These are phyloP conservation scores for Oemleria cerasiformis DNA, from an alignment of 306 rosid species.

Conservation along the genomic window DNA sequence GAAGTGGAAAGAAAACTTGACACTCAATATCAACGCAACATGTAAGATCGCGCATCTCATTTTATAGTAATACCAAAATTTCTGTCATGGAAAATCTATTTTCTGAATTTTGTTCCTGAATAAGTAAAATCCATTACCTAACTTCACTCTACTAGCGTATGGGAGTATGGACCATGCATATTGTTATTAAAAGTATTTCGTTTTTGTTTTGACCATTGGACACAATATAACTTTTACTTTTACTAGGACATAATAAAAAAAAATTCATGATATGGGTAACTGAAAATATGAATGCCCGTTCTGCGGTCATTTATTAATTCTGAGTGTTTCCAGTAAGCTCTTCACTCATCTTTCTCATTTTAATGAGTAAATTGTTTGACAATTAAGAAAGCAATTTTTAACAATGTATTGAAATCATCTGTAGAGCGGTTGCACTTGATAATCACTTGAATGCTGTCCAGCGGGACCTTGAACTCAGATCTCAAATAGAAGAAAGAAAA, in stretches of 20 bases:
- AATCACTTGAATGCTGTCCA: constrained; percentile 86
- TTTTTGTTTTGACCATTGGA: background rate
- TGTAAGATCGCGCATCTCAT: constrained; percentile 47
- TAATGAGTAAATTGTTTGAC: background rate
- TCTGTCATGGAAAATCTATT: background rate
- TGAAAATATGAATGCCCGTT: background rate
- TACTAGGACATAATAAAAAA: background rate
- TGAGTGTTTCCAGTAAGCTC: background rate
- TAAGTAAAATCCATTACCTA: background rate
- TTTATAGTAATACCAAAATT: background rate
- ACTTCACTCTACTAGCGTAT: background rate
- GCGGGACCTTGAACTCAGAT: constrained; percentile 68
- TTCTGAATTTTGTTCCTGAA: background rate
- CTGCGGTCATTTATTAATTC: background rate
- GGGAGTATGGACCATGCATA: background rate
- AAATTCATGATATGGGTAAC: background rate
- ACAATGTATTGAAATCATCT: constrained; percentile 18
- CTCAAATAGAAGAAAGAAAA: constrained; percentile 91
- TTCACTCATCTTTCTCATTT: background rate
- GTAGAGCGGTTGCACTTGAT: constrained; percentile 89
- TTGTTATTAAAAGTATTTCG: background rate
- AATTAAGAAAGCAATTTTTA: background rate
- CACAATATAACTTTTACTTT: background rate
- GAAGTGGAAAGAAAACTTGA: constrained; percentile 77
- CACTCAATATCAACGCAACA: constrained; percentile 70